A percentile compares a stretch with the other conserved stretches of the same genome.
phyloP scores from a whole-genome alignment of 169 alveolate species.

The Cardiosporidium cionae region DNA sequence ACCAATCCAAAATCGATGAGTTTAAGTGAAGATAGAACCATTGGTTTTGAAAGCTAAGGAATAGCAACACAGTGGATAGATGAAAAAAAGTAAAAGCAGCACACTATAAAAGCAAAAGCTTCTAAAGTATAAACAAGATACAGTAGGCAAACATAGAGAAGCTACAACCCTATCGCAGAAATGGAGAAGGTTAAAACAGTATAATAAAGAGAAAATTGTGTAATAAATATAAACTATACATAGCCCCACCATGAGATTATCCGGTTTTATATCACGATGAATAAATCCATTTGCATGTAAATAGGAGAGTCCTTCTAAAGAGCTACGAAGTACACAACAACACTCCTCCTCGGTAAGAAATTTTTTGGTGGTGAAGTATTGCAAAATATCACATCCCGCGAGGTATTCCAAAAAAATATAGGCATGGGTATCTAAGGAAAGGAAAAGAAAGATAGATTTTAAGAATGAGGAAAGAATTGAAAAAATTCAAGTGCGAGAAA shows the following conservation, averaged over 20 bases:
- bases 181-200: no score
- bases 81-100: no score
- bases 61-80: no score
- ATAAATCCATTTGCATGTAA: neutral
- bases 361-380: neutral
- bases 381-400: neutral
- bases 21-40: neutral
- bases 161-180: no score
- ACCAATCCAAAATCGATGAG: neutral
- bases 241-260: neutral
- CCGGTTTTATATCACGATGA: neutral
- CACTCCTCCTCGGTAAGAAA: neutral
- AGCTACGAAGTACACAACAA: neutral
- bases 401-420: neutral
- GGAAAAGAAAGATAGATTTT: no score
- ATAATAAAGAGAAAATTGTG: no score
- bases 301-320: neutral
- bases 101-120: no score
- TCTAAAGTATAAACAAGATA: no score
- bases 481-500: no score
- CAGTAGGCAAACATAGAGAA: no score
- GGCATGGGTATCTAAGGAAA: neutral
- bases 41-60: neutral
- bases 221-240: no score
- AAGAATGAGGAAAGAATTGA: no score